These are phyloP conservation scores for Umbilicus rupestris DNA, from an alignment of 164 flowering plant genomes.

Conservation along the genomic window DNA sequence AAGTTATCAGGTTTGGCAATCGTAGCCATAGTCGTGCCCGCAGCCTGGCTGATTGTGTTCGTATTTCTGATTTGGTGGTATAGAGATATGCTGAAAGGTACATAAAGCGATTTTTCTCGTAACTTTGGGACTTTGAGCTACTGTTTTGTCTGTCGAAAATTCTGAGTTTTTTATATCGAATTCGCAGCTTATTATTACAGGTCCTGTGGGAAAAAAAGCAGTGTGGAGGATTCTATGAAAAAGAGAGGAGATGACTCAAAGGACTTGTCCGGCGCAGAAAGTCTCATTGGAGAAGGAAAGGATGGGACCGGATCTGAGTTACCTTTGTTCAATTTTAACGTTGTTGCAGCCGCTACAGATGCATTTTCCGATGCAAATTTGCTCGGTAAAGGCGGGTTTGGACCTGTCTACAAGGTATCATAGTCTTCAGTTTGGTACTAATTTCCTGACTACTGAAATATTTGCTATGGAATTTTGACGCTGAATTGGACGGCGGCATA, in stretches of 20 bases:
- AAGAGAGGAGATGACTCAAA: slow-evolving; percentile 30
- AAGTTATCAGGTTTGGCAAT: background rate
- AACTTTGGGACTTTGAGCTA: background rate
- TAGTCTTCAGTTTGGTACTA: background rate
- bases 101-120: background rate
- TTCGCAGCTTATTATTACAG: background rate
- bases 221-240: slow-evolving; percentile 4
- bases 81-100: slow-evolving; percentile 27
- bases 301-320: slow-evolving; percentile 30
- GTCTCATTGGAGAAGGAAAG: slow-evolving; percentile 22
- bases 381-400: slow-evolving; percentile 85
- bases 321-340: slow-evolving; percentile 31
- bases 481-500: background rate
- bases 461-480: background rate
- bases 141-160: background rate
- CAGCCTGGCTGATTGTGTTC: slow-evolving; percentile 11
- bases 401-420: slow-evolving; percentile 69
- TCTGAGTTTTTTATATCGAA: background rate
- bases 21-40: background rate
- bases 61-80: slow-evolving; percentile 30
- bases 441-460: background rate
- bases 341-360: slow-evolving; percentile 41
- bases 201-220: slow-evolving; percentile 4
- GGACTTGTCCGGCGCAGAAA: slow-evolving; percentile 29
- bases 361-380: slow-evolving; percentile 38